Percentiles rank a stretch among this genome's conserved stretches.
Evolutionary conservation across 345 rosid species (phyloP).

Genomic region (Carallia brachiata): DNA sequence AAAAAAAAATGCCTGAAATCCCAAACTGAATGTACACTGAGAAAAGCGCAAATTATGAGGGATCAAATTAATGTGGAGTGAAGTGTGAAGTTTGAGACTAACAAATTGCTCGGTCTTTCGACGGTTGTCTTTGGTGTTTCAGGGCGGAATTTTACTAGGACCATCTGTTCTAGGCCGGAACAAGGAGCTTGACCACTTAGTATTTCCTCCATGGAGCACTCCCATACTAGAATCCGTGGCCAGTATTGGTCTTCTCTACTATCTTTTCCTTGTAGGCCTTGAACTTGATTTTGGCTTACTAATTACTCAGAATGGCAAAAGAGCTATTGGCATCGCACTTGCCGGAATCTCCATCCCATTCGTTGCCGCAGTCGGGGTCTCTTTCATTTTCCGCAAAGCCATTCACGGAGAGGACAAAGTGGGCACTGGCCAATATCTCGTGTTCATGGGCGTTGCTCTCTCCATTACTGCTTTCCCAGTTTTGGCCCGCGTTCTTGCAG

Average conservation of each 20-base stretch:
- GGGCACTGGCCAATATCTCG: conserved; percentile 53
- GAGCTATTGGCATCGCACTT: conserved; percentile 61
- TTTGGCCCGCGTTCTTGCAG: conserved; percentile 79
- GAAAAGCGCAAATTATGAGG: too few relatives aligned
- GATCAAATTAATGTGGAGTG: too few relatives aligned
- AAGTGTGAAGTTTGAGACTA: too few relatives aligned
- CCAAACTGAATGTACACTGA: too few relatives aligned
- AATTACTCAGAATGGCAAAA: conserved; percentile 51
- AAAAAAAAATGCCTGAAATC: too few relatives aligned
- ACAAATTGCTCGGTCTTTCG: too few relatives aligned
- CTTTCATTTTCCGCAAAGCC: conserved; percentile 47
- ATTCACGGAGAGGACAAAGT: conserved; percentile 43
- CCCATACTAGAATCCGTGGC: conserved; percentile 73
- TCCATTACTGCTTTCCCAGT: conserved; percentile 96
- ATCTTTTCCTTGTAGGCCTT: conserved; percentile 79
- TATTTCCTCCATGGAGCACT: conserved; percentile 67
- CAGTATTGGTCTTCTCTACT: conserved; percentile 73
- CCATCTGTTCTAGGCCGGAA: conserved; percentile 75
- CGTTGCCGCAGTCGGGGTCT: conserved; percentile 51
- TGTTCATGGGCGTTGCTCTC: conserved; percentile 79
- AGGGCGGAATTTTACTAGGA: conserved; percentile 86
- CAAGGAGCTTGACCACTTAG: conserved; percentile 32
- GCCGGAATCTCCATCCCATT: conserved; percentile 73
- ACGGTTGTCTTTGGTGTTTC: not conserved
- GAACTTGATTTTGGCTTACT: conserved; percentile 57